Evolutionary conservation across 1,284 basidiomycete species (phyloP).

Genomic region (Thelephora terrestris): DNA sequence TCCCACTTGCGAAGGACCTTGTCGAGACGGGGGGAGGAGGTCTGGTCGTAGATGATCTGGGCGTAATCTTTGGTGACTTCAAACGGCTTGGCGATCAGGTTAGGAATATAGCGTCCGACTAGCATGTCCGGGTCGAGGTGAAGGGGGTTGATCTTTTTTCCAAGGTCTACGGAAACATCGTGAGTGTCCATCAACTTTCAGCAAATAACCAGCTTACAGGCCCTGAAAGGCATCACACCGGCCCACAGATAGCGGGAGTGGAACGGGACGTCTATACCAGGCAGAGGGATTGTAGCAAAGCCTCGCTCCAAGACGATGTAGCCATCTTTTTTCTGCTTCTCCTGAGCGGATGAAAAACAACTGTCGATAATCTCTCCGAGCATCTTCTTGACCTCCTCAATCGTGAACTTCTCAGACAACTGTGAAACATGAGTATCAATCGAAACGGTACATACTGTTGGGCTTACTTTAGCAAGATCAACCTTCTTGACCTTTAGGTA

Average conservation of each 20-base stretch:
- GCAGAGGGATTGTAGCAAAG: conserved; percentile 91
- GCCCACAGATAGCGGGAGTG: conserved; percentile 98
- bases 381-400: conserved; percentile 91
- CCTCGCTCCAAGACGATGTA: conserved; percentile 93
- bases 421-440: conserved; percentile 22
- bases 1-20: conserved; percentile 93
- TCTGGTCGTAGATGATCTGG: conserved; percentile 93
- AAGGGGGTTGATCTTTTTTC: conserved; percentile 92
- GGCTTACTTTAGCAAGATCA: conserved; percentile 81
- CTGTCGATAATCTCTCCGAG: conserved; percentile 83
- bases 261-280: conserved; percentile 99
- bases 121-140: conserved; percentile 90
- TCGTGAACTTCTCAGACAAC: conserved; percentile 76
- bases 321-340: conserved; percentile 76
- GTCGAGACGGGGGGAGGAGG: conserved; percentile 86
- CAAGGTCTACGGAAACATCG: conserved; percentile 58
- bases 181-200: conserved; percentile 12
- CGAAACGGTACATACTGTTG: not conserved
- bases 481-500: conserved; percentile 96
- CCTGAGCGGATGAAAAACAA: conserved; percentile 70
- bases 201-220: conserved; percentile 45
- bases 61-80: conserved; percentile 85
- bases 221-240: conserved; percentile 94
- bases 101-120: conserved; percentile 93
- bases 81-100: conserved; percentile 93